A percentile compares a stretch with the other conserved stretches of the same genome.
Conservation (phyloP, 2,329 filamentous ascomycete genomes). For the Neofusicoccum sp. region DNA sequence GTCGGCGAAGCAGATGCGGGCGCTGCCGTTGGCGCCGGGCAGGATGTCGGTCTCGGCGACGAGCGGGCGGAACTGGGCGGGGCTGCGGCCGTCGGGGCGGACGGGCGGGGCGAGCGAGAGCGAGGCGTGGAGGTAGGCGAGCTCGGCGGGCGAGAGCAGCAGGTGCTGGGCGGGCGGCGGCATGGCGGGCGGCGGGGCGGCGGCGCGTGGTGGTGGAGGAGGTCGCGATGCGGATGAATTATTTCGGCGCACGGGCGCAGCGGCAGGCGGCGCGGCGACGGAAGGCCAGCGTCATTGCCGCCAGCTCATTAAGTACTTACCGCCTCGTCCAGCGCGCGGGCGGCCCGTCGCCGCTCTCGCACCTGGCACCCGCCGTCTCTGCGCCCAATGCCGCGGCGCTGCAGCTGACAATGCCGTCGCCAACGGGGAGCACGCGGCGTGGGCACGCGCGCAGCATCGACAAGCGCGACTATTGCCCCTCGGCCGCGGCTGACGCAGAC, state of each 20-base stretch:
- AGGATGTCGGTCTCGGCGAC: conserved; percentile 88
- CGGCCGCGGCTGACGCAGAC: conserved; percentile 10
- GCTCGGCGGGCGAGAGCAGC: conserved; percentile 89
- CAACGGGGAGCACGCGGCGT: conserved; percentile 6
- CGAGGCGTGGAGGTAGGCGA: conserved; percentile 89
- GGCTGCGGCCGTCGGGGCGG: conserved; percentile 78
- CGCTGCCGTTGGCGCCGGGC: conserved; percentile 86
- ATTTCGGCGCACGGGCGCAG: conserved; percentile 12
- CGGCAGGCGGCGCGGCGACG: background rate
- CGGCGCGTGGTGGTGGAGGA: conserved; percentile 2
- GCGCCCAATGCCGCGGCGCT: background rate
- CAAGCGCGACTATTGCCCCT: conserved; percentile 52
- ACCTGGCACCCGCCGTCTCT: background rate
- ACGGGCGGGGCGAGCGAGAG: conserved; percentile 80
- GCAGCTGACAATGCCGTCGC: conserved; percentile 7
- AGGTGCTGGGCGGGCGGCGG: conserved; percentile 51
- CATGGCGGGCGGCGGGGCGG: conserved; percentile 24
- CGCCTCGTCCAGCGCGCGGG: background rate
- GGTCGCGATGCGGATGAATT: conserved; percentile 20
- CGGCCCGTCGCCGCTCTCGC: background rate
- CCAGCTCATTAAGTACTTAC: conserved; percentile 7
- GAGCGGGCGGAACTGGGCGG: conserved; percentile 86
- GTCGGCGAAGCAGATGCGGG: conserved; percentile 89
- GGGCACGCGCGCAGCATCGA: conserved; percentile 43
- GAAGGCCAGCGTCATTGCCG: conserved; percentile 11